These are phyloP conservation scores for Daldinia caldariorum DNA, from an alignment of 495 filamentous ascomycete species.

Conservation along the genomic window DNA sequence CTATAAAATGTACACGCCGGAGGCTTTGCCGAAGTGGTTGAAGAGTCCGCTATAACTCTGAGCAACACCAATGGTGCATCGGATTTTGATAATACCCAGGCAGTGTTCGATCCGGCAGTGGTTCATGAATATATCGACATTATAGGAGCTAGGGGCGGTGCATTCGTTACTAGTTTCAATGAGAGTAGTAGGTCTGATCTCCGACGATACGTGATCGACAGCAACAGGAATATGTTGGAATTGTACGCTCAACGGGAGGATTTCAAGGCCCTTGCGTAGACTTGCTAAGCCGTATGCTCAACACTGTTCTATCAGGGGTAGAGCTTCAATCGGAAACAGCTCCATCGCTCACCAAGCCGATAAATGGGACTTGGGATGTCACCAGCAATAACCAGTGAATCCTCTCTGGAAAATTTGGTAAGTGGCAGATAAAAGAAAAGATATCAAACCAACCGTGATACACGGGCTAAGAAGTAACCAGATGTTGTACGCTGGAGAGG, in stretches of 20 bases:
- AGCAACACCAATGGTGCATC: slow-evolving; percentile 50
- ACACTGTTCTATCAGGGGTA: slow-evolving; percentile 56
- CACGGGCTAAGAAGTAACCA: slow-evolving; percentile 16
- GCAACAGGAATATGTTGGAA: slow-evolving; percentile 57
- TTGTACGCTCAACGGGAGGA: slow-evolving; percentile 50
- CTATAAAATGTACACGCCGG: slow-evolving; percentile 49
- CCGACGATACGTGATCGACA: slow-evolving; percentile 56
- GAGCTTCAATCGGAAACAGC: slow-evolving; percentile 53
- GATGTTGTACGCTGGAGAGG: slow-evolving; percentile 26
- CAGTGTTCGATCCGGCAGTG: slow-evolving; percentile 54
- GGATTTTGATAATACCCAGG: slow-evolving; percentile 52
- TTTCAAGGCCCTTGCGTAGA: slow-evolving; percentile 54
- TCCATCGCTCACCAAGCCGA: slow-evolving; percentile 61
- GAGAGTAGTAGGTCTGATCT: slow-evolving; percentile 54
- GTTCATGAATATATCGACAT: slow-evolving; percentile 57
- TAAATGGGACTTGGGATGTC: slow-evolving; percentile 48
- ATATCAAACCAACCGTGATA: neutral
- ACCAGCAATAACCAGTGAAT: slow-evolving; percentile 21
- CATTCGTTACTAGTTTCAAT: slow-evolving; percentile 56
- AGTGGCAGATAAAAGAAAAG: slow-evolving; percentile 1
- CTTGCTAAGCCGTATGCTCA: slow-evolving; percentile 59
- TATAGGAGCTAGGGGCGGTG: slow-evolving; percentile 51
- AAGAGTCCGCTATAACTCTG: slow-evolving; percentile 35
- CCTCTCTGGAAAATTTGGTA: slow-evolving; percentile 44
- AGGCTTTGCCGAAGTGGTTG: slow-evolving; percentile 41